A percentile compares a stretch with the other conserved stretches of the same genome.
phyloP scores from a whole-genome alignment of 208 protist species.

The Herpetomonas tarakana region DNA sequence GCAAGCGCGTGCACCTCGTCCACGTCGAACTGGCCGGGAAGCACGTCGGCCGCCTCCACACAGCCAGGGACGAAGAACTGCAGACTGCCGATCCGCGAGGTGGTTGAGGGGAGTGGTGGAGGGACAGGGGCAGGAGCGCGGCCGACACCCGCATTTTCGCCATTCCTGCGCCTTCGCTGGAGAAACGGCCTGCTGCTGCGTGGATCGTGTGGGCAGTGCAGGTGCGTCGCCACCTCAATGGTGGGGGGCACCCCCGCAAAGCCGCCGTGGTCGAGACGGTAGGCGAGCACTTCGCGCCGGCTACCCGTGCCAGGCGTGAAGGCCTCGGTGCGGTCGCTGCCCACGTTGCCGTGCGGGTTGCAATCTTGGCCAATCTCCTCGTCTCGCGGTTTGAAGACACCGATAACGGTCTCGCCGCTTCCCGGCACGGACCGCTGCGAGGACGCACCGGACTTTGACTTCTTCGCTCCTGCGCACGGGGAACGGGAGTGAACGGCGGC shows the following conservation, averaged over 20 bases:
- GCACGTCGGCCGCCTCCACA: slow-evolving; percentile 52
- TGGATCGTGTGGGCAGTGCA: not conserved
- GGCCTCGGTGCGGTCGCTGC: slow-evolving; percentile 31
- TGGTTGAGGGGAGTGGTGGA: not conserved
- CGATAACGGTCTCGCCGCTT: slow-evolving; percentile 8
- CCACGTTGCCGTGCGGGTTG: slow-evolving; percentile 55
- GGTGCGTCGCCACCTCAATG: slow-evolving; percentile 33
- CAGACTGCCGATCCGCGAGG: slow-evolving; percentile 37
- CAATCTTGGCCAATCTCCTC: slow-evolving; percentile 52
- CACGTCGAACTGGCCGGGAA: slow-evolving; percentile 48
- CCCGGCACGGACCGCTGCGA: not conserved
- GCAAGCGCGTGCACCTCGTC: slow-evolving; percentile 70
- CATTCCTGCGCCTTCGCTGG: too few species aligned
- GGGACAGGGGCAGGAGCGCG: not conserved
- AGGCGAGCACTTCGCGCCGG: slow-evolving; percentile 65
- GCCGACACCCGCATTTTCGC: not conserved
- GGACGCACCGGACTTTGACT: too few species aligned
- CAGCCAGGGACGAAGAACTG: slow-evolving; percentile 55
- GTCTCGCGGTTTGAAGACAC: slow-evolving; percentile 65
- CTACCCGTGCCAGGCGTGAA: slow-evolving; percentile 66
- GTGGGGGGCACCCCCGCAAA: slow-evolving; percentile 66
- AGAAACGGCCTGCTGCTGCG: not conserved
- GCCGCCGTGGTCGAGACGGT: slow-evolving; percentile 55
- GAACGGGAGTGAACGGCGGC: not conserved
- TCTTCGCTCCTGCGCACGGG: too few species aligned